These are phyloP conservation scores for Candida maris DNA, from an alignment of 805 yeast species.

Conservation along the genomic window DNA sequence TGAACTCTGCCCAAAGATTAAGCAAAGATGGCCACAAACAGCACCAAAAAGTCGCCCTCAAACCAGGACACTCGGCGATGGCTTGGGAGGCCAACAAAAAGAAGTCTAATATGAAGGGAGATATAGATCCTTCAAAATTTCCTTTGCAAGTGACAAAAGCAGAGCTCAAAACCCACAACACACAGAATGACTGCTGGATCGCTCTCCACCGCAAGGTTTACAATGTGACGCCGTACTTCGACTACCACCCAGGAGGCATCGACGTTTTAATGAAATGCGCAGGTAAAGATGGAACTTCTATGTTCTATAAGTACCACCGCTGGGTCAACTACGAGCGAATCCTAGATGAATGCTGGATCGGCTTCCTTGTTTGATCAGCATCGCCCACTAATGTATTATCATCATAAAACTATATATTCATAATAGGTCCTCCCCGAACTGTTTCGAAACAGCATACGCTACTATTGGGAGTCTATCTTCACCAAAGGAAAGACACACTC, in stretches of 20 bases:
- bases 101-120: constrained; percentile 50
- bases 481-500: constrained; percentile 25
- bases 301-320: constrained; percentile 66
- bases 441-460: constrained; percentile 10
- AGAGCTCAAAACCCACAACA: constrained; percentile 57
- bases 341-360: constrained; percentile 75
- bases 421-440: background rate
- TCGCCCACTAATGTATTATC: background rate
- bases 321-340: constrained; percentile 83
- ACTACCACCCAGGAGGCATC: constrained; percentile 92
- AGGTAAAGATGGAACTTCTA: constrained; percentile 74
- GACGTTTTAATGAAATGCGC: constrained; percentile 74
- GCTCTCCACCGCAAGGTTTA: constrained; percentile 75
- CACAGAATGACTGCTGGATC: constrained; percentile 79
- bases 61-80: constrained; percentile 80
- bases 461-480: constrained; percentile 22
- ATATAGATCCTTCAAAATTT: constrained; percentile 39
- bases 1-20: too few species aligned
- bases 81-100: constrained; percentile 74
- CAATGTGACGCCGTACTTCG: constrained; percentile 78
- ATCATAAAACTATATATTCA: background rate
- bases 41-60: constrained; percentile 56
- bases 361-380: constrained; percentile 37
- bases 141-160: constrained; percentile 55
- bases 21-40: too few species aligned